A percentile compares a stretch with the other conserved stretches of the same genome.
phyloP scores from a whole-genome alignment of 495 filamentous ascomycete species.

The Hyaloscypha hepaticicola region DNA sequence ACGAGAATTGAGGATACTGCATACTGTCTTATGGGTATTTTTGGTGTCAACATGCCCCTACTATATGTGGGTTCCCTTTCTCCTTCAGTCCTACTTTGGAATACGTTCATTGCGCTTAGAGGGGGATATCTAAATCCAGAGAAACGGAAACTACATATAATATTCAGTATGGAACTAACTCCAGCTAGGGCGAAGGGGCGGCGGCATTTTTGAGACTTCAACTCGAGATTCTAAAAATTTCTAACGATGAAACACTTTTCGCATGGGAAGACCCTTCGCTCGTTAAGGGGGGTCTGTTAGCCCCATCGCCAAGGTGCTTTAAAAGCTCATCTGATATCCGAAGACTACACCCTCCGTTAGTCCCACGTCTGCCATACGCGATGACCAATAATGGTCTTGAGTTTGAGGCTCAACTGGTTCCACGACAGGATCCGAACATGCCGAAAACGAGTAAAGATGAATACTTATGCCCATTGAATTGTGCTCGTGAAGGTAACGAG shows the following conservation, averaged over 20 bases:
- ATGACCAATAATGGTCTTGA: constrained; percentile 2
- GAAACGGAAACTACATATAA: no score
- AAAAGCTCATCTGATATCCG: background rate
- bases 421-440: background rate
- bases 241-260: background rate
- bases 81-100: no score
- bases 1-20: background rate
- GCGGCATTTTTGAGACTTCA: background rate
- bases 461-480: no score
- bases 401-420: no score
- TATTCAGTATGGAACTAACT: no score
- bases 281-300: background rate
- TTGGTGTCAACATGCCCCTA: background rate
- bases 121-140: no score
- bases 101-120: no score
- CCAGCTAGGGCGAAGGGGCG: background rate
- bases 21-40: background rate
- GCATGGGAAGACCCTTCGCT: background rate
- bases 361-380: background rate
- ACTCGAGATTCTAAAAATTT: background rate
- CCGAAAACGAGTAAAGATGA: no score
- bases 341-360: background rate
- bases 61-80: background rate
- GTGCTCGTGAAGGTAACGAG: no score
- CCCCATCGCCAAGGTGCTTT: background rate